Percentiles rank a stretch among this genome's conserved stretches.
phyloP scores from a whole-genome alignment of 73 alveolate genomes.

The Paramecium tetraurelia region DNA sequence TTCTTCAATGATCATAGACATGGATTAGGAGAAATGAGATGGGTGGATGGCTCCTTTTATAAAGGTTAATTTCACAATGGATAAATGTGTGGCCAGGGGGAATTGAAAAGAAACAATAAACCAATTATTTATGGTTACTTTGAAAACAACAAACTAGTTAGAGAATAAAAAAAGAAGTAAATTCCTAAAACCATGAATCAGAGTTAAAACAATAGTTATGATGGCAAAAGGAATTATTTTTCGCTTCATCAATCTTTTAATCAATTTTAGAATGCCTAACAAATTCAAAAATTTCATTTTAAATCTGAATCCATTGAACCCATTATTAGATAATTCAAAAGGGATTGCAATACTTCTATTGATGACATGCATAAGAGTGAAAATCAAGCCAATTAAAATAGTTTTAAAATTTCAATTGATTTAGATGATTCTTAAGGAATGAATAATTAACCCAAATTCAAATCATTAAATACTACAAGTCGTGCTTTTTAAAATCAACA shows the following conservation, averaged over 20 bases:
- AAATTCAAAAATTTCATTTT: background rate
- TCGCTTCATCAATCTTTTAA: background rate
- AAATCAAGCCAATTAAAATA: background rate
- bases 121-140: background rate
- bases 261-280: background rate
- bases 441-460: background rate
- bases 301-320: background rate
- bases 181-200: background rate
- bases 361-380: background rate
- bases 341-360: background rate
- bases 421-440: background rate
- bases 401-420: background rate
- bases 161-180: background rate
- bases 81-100: conserved; percentile 35
- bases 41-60: conserved; percentile 59
- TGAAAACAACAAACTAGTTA: background rate
- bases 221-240: background rate
- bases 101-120: background rate
- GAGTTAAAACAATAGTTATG: background rate
- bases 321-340: background rate
- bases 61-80: conserved; percentile 53
- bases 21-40: conserved; percentile 62
- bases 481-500: background rate
- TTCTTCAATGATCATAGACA: conserved; percentile 59
- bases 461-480: background rate